Conservation (phyloP, 805 yeast species). For the Yarrowia yakushimensis region DNA sequence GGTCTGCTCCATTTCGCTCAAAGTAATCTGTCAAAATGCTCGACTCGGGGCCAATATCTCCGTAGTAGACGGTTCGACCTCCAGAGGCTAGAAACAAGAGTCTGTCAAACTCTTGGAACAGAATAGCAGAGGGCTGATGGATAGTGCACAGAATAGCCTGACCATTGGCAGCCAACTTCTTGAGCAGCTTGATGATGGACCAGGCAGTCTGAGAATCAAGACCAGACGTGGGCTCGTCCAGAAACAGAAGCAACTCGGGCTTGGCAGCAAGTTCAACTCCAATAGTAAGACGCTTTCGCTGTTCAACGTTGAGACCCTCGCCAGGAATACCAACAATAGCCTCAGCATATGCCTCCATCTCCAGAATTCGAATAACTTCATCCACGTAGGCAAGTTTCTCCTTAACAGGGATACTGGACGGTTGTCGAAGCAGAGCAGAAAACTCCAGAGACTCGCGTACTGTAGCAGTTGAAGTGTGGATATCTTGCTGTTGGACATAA, state of each 20-base stretch:
- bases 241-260: constrained; percentile 55
- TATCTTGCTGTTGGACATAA: constrained; percentile 74
- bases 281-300: constrained; percentile 60
- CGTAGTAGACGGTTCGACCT: constrained; percentile 72
- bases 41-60: constrained; percentile 63
- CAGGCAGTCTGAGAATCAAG: constrained; percentile 66
- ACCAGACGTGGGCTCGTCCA: constrained; percentile 70
- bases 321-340: constrained; percentile 74
- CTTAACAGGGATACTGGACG: constrained; percentile 45
- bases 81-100: constrained; percentile 65
- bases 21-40: constrained; percentile 45
- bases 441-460: constrained; percentile 69
- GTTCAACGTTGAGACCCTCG: constrained; percentile 63
- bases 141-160: constrained; percentile 71
- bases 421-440: constrained; percentile 67
- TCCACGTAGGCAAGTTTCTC: constrained; percentile 68
- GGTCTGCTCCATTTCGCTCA: constrained; percentile 59
- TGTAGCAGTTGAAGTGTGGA: constrained; percentile 61
- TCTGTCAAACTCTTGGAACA: constrained; percentile 74
- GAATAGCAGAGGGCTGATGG: constrained; percentile 80
- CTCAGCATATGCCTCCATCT: constrained; percentile 62
- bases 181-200: constrained; percentile 60
- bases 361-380: constrained; percentile 57
- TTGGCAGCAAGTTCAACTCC: constrained; percentile 67
- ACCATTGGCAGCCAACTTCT: constrained; percentile 56